A percentile compares a stretch with the other conserved stretches of the same genome.
Evolutionary conservation across 2,329 filamentous ascomycete genomes (phyloP).

Genomic region (Aureobasidium sp.): DNA sequence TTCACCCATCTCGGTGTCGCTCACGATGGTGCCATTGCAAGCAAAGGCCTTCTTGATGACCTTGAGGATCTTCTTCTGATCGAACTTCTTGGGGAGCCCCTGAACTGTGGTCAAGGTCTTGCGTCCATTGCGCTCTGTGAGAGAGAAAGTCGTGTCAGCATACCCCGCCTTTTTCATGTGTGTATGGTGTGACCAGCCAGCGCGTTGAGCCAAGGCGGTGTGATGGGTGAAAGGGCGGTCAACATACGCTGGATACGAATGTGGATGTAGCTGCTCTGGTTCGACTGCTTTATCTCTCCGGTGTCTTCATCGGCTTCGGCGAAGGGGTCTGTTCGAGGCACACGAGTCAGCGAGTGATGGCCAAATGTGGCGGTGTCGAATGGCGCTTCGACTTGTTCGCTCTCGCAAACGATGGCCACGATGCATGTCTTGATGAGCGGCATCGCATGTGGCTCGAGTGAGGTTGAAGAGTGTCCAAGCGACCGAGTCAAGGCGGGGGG

Average conservation of each 20-base stretch:
- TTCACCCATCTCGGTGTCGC: conserved; percentile 93
- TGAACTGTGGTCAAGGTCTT: conserved; percentile 99
- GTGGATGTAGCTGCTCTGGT: conserved; percentile 92
- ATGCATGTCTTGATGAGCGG: background rate
- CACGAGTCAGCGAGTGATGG: conserved; percentile 16
- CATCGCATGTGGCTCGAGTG: background rate
- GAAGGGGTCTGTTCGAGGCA: conserved; percentile 76
- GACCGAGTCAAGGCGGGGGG: conserved; percentile 2
- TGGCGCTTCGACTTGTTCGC: background rate
- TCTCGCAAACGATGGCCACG: background rate
- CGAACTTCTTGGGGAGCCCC: conserved; percentile 97
- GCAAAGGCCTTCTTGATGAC: conserved; percentile 99
- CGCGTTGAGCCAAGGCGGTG: background rate
- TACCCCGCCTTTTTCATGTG: conserved; percentile 16
- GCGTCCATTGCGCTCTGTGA: conserved; percentile 96
- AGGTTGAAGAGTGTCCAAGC: background rate
- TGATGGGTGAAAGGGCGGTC: background rate
- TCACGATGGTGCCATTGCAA: conserved; percentile 99
- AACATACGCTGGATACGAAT: conserved; percentile 97
- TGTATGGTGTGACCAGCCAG: background rate
- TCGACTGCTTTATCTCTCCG: conserved; percentile 84
- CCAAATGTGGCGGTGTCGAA: conserved; percentile 1
- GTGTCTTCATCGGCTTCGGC: conserved; percentile 99
- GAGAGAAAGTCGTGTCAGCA: conserved; percentile 35
- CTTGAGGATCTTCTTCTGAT: conserved; percentile 99